Evolutionary conservation across 768 basidiomycete species (phyloP).

Genomic region (Glaciozyma antarctica): DNA sequence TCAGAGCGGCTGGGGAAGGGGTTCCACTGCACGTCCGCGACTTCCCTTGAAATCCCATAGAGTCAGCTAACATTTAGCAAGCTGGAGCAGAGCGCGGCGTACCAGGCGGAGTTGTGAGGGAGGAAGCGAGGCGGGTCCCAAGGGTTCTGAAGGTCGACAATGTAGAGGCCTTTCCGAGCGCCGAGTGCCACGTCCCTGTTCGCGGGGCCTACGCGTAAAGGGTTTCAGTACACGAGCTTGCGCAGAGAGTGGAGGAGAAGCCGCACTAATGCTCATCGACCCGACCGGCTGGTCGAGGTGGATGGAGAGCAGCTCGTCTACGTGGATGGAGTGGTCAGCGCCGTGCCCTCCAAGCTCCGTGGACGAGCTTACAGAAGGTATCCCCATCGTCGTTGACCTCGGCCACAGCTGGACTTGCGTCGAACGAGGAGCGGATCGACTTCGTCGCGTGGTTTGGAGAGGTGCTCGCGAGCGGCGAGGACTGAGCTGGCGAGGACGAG

Average conservation of each 20-base stretch:
- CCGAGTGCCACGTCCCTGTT: conserved; percentile 83
- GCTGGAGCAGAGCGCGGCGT: no score
- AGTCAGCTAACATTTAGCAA: no score
- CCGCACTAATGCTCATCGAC: conserved; percentile 30
- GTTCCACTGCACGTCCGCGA: conserved; percentile 58
- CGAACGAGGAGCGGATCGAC: no score
- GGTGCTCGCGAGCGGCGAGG: no score
- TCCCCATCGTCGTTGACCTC: no score
- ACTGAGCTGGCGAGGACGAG: no score
- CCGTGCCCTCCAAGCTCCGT: no score
- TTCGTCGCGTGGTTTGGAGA: no score
- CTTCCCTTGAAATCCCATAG: conserved; percentile 44
- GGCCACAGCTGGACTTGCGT: no score
- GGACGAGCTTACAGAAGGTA: no score
- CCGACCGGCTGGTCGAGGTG: conserved; percentile 39
- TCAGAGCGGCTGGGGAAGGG: conserved; percentile 65
- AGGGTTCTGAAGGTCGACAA: conserved; percentile 84
- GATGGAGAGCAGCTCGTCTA: conserved; percentile 23
- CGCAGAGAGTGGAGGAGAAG: accelerated
- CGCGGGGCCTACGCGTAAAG: conserved; percentile 45
- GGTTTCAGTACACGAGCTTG: neutral
- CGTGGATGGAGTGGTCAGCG: no score
- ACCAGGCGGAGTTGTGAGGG: conserved; percentile 90
- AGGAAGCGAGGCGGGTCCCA: conserved; percentile 81
- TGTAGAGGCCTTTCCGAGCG: conserved; percentile 81